These are phyloP conservation scores for Trichoderma endophyticum DNA, from an alignment of 2,329 filamentous ascomycete genomes.

Conservation along the genomic window DNA sequence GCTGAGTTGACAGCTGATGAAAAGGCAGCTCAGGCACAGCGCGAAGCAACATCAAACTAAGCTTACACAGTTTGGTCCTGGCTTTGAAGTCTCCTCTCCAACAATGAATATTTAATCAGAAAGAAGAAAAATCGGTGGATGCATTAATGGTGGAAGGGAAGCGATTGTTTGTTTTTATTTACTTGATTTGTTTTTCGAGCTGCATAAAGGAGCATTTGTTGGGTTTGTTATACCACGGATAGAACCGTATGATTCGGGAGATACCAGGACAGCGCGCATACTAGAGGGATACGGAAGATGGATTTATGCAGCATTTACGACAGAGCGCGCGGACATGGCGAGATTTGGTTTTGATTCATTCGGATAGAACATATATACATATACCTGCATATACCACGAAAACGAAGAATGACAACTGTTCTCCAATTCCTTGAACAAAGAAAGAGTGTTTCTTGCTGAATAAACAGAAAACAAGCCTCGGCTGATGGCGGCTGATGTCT, in stretches of 20 bases:
- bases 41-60: not conserved
- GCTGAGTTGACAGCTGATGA: conserved; percentile 58
- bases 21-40: conserved; percentile 34
- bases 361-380: not conserved
- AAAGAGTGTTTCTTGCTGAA: not conserved
- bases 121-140: not conserved
- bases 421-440: not conserved
- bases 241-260: not conserved
- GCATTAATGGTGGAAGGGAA: not conserved
- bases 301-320: not conserved
- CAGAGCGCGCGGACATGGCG: not conserved
- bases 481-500: not conserved
- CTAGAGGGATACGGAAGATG: not conserved
- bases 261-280: not conserved
- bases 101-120: not conserved
- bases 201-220: not conserved
- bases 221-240: not conserved
- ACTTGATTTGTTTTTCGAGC: not conserved
- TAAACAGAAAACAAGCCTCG: not conserved
- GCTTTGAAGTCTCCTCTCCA: not conserved
- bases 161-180: not conserved
- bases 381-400: not conserved
- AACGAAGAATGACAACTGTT: not conserved
- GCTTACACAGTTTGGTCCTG: not conserved
- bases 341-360: not conserved